These are phyloP conservation scores for Boletus vinaceobasis DNA, from an alignment of 768 basidiomycete genomes.

Conservation along the genomic window DNA sequence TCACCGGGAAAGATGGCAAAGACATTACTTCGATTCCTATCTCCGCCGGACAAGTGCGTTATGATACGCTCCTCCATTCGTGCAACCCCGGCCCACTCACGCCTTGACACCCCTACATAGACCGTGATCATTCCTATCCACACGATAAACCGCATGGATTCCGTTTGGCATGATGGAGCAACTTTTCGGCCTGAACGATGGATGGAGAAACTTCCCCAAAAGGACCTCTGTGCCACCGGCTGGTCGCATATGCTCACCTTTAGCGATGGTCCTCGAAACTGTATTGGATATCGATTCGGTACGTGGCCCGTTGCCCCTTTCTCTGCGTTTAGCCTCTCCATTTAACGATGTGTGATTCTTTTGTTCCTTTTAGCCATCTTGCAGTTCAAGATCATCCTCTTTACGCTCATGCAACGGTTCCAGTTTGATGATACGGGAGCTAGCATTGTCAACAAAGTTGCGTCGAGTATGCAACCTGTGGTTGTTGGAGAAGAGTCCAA, in stretches of 20 bases:
- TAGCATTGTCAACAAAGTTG: background rate
- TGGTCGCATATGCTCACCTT: conserved; percentile 8
- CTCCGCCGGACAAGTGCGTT: conserved; percentile 5
- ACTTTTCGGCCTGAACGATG: conserved; percentile 1
- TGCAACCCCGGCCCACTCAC: background rate
- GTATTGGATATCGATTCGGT: conserved; percentile 7
- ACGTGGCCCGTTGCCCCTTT: background rate
- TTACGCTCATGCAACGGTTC: background rate
- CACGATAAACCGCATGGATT: conserved; percentile 2
- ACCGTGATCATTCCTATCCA: conserved; percentile 1
- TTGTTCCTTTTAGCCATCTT: background rate
- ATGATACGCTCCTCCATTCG: background rate
- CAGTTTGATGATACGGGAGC: background rate
- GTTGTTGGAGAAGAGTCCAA: conserved; percentile 3
- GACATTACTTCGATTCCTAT: background rate
- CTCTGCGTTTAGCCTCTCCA: background rate
- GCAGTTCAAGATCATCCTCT: conserved; percentile 5
- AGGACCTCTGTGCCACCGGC: conserved; percentile 2
- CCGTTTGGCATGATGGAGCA: background rate
- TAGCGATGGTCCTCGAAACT: conserved; percentile 5
- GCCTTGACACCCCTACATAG: background rate
- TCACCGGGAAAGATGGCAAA: background rate
- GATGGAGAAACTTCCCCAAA: background rate
- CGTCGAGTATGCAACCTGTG: conserved; percentile 9
- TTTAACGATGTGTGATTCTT: background rate